These are phyloP conservation scores for Colletotrichum limetticola DNA, from an alignment of 2,329 filamentous ascomycete species.

Conservation along the genomic window DNA sequence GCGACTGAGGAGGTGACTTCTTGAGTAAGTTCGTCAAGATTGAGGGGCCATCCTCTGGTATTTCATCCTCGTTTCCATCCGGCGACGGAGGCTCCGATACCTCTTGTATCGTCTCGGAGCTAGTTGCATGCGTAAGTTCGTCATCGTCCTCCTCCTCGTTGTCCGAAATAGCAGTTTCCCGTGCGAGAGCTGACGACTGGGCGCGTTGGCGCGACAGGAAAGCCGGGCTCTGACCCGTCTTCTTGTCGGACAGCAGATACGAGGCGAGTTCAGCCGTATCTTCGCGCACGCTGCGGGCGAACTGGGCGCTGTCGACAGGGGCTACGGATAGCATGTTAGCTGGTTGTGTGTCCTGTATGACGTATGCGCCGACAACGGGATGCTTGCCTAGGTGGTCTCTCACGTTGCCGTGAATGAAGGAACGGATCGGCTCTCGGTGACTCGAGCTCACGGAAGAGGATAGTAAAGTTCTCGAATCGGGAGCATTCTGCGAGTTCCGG, in stretches of 20 bases:
- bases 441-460: conserved; percentile 49
- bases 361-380: neutral
- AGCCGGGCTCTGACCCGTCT: conserved; percentile 54
- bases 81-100: conserved; percentile 68
- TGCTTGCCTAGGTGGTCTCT: conserved; percentile 67
- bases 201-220: conserved; percentile 56
- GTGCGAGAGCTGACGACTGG: conserved; percentile 43
- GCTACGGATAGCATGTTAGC: conserved; percentile 40
- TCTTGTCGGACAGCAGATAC: conserved; percentile 78
- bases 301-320: conserved; percentile 75
- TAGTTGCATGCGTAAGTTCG: conserved; percentile 35
- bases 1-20: conserved; percentile 57
- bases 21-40: conserved; percentile 62
- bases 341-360: neutral
- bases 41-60: conserved; percentile 50
- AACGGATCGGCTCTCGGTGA: conserved; percentile 75
- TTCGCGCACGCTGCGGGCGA: conserved; percentile 83
- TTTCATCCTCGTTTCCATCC: conserved; percentile 42
- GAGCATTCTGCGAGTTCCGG: conserved; percentile 36
- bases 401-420: conserved; percentile 75
- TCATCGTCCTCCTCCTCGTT: conserved; percentile 39
- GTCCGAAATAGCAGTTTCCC: conserved; percentile 41
- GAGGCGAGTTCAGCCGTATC: conserved; percentile 89
- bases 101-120: conserved; percentile 67
- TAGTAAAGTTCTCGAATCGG: conserved; percentile 44